Base-by-base conservation (phyloP, 805 yeast species). In the Lipomyces kockii region DNA sequence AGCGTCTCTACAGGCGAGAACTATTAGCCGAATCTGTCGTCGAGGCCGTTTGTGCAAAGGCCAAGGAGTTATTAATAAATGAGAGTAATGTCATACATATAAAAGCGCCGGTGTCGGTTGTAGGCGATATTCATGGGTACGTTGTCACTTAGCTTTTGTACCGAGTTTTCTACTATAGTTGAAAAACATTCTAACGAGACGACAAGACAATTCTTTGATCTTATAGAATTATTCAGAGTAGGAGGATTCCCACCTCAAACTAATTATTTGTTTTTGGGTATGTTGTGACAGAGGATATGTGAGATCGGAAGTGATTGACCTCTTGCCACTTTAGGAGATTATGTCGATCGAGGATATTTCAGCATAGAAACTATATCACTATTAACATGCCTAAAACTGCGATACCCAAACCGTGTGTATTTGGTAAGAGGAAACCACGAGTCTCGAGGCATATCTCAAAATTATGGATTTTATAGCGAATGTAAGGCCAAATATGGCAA, bases 401-500 rank as follows among this genome's bases (percentile, higher is more conserved):
- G 98, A 73, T 93, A 91, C 76, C 99, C 99, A 0, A 83, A 84
- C 34, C 81, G 99, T 57, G 88, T 95, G 2, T 87, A 86, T 73
- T 80, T 95, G 62, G 86, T 95, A 7, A 82, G 99, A 64, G 99
- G 99, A 12, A 95, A 95, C 76, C 99, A 95, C 77, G 99, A 95
- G 78, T 90, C 97, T 1, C 82, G 99, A 61, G 98, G 97, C 64
- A 94, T 95, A 74, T 96, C 99, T 5, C 97, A 97, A 71, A 91
- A 93, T 77, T 95, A 95, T 76, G 99, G 99, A 2, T 95, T 95
- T 76, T 95, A 95, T 76, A 87, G 97, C 0, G 99, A 95, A 79
- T 95, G 98, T 72, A 82, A 92, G 69, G 86, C 92, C 62, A 95
- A 96, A 76, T 95, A 95, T 77, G 94, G 97, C 17, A 83, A 84